These are phyloP conservation scores for Leishmania tarentolae DNA, from an alignment of 208 protist species.

Conservation along the genomic window DNA sequence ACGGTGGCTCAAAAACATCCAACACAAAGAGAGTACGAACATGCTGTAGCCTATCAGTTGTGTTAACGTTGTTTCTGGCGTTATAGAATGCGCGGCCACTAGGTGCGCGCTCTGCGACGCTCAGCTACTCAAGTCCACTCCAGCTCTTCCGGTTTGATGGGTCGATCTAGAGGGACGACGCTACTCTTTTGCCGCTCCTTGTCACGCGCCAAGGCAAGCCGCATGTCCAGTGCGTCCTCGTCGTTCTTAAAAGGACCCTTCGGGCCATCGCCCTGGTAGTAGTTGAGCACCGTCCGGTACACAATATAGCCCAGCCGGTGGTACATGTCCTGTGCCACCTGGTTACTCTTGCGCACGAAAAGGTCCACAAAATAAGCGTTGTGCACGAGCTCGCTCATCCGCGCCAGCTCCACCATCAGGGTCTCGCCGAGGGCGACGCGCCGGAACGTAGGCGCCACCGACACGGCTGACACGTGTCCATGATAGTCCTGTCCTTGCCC, in stretches of 20 bases:
- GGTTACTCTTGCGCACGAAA: slow-evolving; percentile 98
- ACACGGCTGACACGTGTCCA: slow-evolving; percentile 99
- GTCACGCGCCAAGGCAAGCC: slow-evolving; percentile 95
- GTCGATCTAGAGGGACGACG: slow-evolving; percentile 73
- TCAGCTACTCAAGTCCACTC: slow-evolving; percentile 64
- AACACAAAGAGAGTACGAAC: no score
- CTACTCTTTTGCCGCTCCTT: slow-evolving; percentile 67
- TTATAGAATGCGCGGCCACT: background rate
- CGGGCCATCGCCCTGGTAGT: slow-evolving; percentile 76
- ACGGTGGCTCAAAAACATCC: no score
- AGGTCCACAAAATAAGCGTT: slow-evolving; percentile 99
- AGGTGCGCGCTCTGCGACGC: background rate
- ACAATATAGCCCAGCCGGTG: slow-evolving; percentile 97
- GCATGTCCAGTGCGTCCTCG: slow-evolving; percentile 97
- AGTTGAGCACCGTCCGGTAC: slow-evolving; percentile 93
- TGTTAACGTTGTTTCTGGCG: background rate
- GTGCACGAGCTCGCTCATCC: slow-evolving; percentile 82
- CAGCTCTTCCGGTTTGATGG: slow-evolving; percentile 85
- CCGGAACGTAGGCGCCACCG: slow-evolving; percentile 97
- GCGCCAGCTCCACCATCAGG: slow-evolving; percentile 96
- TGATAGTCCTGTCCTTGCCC: slow-evolving; percentile 95
- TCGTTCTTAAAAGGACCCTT: slow-evolving; percentile 65
- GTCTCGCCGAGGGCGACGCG: slow-evolving; percentile 93
- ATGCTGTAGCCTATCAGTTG: background rate
- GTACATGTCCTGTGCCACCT: slow-evolving; percentile 98